Evolutionary conservation across 2,329 filamentous ascomycete genomes (phyloP).

Genomic region (Lasiodiplodia theobromae): DNA sequence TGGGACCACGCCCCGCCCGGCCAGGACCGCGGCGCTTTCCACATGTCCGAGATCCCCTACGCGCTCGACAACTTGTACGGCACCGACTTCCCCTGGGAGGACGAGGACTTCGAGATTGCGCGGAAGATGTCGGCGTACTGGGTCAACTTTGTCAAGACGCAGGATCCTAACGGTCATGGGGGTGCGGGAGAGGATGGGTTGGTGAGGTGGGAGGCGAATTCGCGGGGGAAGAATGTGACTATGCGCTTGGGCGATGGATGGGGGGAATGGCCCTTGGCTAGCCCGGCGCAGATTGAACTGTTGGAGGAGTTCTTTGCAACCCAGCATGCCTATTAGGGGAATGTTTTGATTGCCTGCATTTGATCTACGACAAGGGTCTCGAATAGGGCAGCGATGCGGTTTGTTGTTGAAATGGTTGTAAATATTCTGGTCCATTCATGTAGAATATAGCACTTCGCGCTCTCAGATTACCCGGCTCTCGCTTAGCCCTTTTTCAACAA

Average conservation of each 20-base stretch:
- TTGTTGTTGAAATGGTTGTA: no score
- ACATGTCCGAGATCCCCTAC: slow-evolving; percentile 50
- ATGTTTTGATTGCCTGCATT: no score
- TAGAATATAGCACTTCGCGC: no score
- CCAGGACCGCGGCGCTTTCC: slow-evolving; percentile 46
- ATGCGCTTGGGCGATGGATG: neutral
- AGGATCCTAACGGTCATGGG: slow-evolving; percentile 1
- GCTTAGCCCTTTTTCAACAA: no score
- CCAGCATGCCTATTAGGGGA: neutral
- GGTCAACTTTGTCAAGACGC: slow-evolving; percentile 8
- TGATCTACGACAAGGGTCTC: no score
- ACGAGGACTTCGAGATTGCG: slow-evolving; percentile 40
- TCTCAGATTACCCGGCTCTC: no score
- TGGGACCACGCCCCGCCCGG: slow-evolving; percentile 49
- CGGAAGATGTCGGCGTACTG: neutral
- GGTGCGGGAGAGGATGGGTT: neutral
- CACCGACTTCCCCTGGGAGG: slow-evolving; percentile 36
- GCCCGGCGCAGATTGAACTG: neutral
- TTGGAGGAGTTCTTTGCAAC: neutral
- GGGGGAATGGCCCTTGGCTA: neutral
- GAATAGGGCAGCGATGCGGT: no score
- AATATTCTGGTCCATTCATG: no score
- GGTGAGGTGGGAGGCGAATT: neutral
- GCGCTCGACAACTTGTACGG: slow-evolving; percentile 46
- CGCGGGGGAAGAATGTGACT: neutral